These are phyloP conservation scores for Ganoderma lucidum DNA, from an alignment of 1,284 basidiomycete genomes.

Conservation along the genomic window DNA sequence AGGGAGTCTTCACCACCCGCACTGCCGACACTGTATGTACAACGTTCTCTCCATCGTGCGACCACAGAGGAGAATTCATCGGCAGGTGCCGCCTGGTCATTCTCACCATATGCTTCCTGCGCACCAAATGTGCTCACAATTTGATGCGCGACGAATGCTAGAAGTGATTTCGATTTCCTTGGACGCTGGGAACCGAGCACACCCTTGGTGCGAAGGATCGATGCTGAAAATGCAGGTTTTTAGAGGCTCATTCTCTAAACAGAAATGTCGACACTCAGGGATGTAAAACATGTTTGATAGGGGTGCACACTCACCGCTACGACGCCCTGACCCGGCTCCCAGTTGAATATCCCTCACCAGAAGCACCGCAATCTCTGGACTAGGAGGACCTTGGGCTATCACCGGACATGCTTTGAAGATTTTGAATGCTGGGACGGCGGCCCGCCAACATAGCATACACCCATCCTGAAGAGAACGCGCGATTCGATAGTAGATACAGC, in stretches of 20 bases:
- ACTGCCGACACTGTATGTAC: not conserved
- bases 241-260: constrained; percentile 16
- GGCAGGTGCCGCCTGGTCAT: not conserved
- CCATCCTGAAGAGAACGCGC: constrained; percentile 13
- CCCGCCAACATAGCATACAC: not conserved
- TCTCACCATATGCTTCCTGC: not conserved
- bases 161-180: not conserved
- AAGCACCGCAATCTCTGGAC: not conserved
- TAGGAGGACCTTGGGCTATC: constrained; percentile 7
- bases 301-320: constrained; percentile 15
- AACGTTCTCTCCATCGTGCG: not conserved
- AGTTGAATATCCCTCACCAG: not conserved
- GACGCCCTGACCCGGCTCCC: not conserved
- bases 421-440: not conserved
- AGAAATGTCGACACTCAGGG: constrained; percentile 10
- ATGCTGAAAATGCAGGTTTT: constrained; percentile 10
- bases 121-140: not conserved
- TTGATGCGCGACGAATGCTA: not conserved
- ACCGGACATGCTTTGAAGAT: no score
- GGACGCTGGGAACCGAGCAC: constrained; percentile 8
- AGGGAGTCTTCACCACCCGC: not conserved
- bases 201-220: constrained; percentile 7
- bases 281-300: constrained; percentile 3
- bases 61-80: not conserved
- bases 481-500: constrained; percentile 21